phyloP scores from a whole-genome alignment of 2,329 filamentous ascomycete species.

The Paecilomyces variotii region DNA sequence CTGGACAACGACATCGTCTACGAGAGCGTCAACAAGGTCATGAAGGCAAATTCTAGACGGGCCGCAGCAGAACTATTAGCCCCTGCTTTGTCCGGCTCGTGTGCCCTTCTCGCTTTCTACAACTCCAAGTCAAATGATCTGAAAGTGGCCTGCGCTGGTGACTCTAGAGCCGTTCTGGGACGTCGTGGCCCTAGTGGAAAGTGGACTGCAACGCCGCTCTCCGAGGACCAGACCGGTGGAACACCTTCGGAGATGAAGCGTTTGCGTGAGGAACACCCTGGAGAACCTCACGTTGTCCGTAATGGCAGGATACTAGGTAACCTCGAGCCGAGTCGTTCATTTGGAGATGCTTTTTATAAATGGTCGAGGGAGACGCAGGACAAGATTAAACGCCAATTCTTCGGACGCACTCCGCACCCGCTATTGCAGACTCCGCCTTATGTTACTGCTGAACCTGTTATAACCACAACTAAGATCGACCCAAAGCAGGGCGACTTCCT shows the following conservation, averaged over 20 bases:
- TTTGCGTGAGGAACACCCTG: slow-evolving; percentile 77
- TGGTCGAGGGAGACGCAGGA: slow-evolving; percentile 82
- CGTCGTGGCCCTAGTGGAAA: slow-evolving; percentile 70
- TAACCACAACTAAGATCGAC: slow-evolving; percentile 86
- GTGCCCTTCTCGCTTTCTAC: slow-evolving; percentile 92
- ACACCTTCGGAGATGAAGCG: slow-evolving; percentile 78
- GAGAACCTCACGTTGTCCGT: slow-evolving; percentile 76
- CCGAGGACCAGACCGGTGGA: slow-evolving; percentile 86
- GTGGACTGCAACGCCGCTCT: slow-evolving; percentile 85
- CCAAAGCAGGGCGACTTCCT: slow-evolving; percentile 89
- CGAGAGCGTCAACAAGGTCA: slow-evolving; percentile 82
- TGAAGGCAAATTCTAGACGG: slow-evolving; percentile 82
- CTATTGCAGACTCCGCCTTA: slow-evolving; percentile 88
- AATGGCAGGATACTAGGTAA: slow-evolving; percentile 89
- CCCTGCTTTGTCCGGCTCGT: slow-evolving; percentile 92
- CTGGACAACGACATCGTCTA: slow-evolving; percentile 93
- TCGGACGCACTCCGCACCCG: slow-evolving; percentile 68
- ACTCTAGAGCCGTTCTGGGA: slow-evolving; percentile 90
- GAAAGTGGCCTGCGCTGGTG: slow-evolving; percentile 89
- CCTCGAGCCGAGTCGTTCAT: slow-evolving; percentile 85
- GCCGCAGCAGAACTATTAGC: slow-evolving; percentile 85
- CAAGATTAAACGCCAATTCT: slow-evolving; percentile 76
- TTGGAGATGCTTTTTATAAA: slow-evolving; percentile 95
- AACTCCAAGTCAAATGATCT: slow-evolving; percentile 79
- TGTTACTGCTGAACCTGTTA: slow-evolving; percentile 89